Base-by-base conservation (phyloP, 192 early-diverging fungal genomes). In the Mortierella claussenii region DNA sequence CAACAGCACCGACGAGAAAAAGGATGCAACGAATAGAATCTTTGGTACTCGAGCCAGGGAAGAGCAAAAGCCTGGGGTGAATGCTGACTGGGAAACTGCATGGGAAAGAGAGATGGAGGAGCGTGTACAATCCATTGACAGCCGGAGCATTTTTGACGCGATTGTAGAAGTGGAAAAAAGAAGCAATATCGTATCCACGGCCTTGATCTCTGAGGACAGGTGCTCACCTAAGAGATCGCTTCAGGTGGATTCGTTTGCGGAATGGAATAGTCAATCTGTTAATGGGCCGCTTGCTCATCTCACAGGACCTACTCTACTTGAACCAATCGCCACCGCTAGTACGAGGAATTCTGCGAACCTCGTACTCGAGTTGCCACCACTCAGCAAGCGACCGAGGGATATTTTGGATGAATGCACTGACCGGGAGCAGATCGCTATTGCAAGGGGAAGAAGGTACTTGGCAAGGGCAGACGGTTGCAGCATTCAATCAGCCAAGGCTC, bases 301-400 rank as follows among this genome's bases (percentile, higher is more conserved):
- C 0, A 23, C 46, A 10, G 47, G 54, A 24, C 5, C 48, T 4
- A 8, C 5, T 5, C 27, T 1, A 4, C 11, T 31, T 11, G 28
- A 3, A 11, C 3, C 12, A 24, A 4, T 26, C 4, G 40, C 28
- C 4, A 21, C 56, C 45, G 2, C 17, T 17, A 46, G 20, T 17
- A 21, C 20, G 9, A 52, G 40, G 40, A 31, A 42, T 21, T 30
- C 69, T 15, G 49, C 50, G 10, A 53, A 54, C 21, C 34, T 74
- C 13, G 0, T 11, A 0, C 59, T 74, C 12, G 69, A 74, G n/a
- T 49, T 74, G 1, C 69, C 69, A 20, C 32, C 61, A 1, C 31
- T 74, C 31, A 27, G 45, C 3, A 74, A 74, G 36, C 60, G 69
- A 21, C 61, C 69, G 18, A 34, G 62, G 55, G 50, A 74, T 59